Conservation (phyloP, 192 early-diverging fungal species). For the Linnemannia hyalina region DNA sequence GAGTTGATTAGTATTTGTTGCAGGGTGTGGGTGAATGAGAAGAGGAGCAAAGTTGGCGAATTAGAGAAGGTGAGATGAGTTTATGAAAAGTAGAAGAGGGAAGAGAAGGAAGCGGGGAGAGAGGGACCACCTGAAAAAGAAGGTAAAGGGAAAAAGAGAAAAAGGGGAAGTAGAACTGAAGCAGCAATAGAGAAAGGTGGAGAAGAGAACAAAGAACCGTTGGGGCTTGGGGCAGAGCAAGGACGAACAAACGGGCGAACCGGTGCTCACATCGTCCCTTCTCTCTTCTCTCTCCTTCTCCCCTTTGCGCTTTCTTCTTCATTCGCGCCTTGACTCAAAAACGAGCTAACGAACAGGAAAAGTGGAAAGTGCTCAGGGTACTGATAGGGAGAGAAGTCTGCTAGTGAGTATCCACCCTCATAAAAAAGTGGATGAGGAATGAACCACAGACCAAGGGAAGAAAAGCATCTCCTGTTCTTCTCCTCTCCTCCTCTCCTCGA, state of each 20-base stretch:
- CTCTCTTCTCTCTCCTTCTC: no score
- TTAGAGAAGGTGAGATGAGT: not conserved
- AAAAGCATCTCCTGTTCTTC: no score
- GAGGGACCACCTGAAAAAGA: not conserved
- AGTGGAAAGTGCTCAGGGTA: no score
- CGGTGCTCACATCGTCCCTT: not conserved
- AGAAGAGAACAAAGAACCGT: not conserved
- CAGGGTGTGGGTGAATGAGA: no score
- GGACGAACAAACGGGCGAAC: no score
- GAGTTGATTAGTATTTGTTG: not conserved
- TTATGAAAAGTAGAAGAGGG: not conserved
- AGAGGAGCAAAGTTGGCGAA: not conserved
- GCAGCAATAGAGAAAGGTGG: not conserved
- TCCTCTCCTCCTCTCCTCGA: no score
- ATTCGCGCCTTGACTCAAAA: not conserved
- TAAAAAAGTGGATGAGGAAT: no score
- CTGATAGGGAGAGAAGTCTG: no score
- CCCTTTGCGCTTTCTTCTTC: not conserved
- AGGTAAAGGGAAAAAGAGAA: not conserved
- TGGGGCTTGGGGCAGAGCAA: no score
- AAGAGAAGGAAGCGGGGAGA: constrained; percentile 4
- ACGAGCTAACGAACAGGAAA: no score
- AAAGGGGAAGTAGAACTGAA: not conserved
- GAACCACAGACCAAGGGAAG: no score
- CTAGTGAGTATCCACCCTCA: no score